Conservation (phyloP, 1,139 yeast genomes). For the Lodderomyces jiufengensis region DNA sequence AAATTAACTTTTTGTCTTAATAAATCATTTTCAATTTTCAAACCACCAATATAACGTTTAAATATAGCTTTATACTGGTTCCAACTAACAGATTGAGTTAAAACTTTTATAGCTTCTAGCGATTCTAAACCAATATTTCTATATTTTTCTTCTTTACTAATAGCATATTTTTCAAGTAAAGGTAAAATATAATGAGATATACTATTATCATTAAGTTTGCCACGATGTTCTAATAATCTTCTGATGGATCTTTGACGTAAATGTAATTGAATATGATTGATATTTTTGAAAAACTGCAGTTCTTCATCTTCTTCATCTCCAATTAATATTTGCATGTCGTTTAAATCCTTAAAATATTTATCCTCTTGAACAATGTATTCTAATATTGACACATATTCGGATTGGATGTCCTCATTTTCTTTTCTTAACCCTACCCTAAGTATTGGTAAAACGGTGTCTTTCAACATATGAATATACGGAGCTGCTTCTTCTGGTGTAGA, state of each 20-base stretch:
- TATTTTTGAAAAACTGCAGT: conserved; percentile 76
- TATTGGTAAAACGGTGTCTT: conserved; percentile 59
- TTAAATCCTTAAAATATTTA: conserved; percentile 49
- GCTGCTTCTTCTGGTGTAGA: conserved; percentile 30
- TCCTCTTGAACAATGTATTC: conserved; percentile 58
- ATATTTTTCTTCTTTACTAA: conserved; percentile 57
- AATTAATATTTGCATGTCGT: conserved; percentile 62
- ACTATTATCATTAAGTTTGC: conserved; percentile 32
- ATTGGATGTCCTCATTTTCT: conserved; percentile 57
- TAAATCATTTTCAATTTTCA: conserved; percentile 46
- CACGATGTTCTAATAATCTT: conserved; percentile 40
- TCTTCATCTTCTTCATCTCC: conserved; percentile 71
- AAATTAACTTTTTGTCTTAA: conserved; percentile 61
- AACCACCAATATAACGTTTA: conserved; percentile 61
- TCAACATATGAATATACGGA: conserved; percentile 43
- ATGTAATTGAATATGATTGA: conserved; percentile 80
- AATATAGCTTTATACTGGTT: conserved; percentile 76
- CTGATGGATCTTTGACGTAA: conserved; percentile 82
- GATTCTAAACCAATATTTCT: conserved; percentile 77
- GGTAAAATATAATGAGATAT: conserved; percentile 83
- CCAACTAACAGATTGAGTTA: conserved; percentile 66
- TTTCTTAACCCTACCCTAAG: conserved; percentile 68
- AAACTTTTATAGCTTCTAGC: conserved; percentile 55
- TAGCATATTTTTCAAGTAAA: conserved; percentile 73
- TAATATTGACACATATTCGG: conserved; percentile 66